Conservation (phyloP, 1,139 yeast genomes). For the Taphrina betulina region DNA sequence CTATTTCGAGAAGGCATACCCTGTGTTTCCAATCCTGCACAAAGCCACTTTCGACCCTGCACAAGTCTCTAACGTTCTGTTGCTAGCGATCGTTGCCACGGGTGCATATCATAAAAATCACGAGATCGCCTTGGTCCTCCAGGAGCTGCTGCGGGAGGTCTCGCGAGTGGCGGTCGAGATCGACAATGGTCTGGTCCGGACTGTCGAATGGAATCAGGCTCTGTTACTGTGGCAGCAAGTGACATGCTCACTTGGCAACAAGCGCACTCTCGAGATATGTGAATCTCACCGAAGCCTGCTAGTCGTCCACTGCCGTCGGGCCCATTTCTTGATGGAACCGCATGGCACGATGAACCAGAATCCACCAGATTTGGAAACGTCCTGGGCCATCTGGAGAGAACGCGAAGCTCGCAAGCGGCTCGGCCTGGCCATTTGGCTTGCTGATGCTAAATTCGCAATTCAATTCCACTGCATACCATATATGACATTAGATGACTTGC, state of each 20-base stretch:
- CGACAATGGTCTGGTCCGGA: slow-evolving; percentile 3
- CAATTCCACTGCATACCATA: neutral
- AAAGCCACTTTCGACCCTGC: neutral
- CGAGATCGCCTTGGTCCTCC: neutral
- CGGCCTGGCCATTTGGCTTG: slow-evolving; percentile 1
- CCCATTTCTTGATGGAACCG: neutral
- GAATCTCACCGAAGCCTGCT: slow-evolving; percentile 1
- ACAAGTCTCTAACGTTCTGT: neutral
- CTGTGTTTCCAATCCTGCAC: slow-evolving; percentile 4
- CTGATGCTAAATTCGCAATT: slow-evolving; percentile 1
- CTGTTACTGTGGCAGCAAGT: neutral
- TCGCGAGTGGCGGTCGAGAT: neutral
- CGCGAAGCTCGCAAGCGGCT: neutral
- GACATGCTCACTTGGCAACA: neutral
- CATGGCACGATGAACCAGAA: neutral
- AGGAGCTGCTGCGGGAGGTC: neutral
- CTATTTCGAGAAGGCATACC: neutral
- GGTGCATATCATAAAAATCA: neutral
- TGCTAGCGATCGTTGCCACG: neutral
- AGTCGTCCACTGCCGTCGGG: neutral
- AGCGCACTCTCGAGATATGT: slow-evolving; percentile 1
- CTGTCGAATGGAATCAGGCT: slow-evolving; percentile 2
- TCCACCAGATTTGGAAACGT: neutral
- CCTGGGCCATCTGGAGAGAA: neutral
- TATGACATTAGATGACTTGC: neutral